Conservation (phyloP, 805 yeast genomes). For the Wickerhamiella alocasiicola region DNA sequence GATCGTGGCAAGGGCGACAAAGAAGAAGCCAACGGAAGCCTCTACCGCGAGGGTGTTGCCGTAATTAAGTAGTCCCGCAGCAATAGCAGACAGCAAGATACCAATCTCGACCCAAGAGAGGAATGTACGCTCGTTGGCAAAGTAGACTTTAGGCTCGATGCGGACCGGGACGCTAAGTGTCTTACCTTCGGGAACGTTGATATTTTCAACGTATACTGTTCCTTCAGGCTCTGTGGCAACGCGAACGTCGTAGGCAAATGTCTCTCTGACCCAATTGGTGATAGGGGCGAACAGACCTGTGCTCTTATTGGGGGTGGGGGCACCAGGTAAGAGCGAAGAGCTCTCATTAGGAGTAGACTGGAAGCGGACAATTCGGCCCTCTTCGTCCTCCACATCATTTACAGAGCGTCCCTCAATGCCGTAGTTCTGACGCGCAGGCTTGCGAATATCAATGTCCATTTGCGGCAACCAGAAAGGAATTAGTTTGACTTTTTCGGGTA, state of each 20-base stretch:
- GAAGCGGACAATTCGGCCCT: conserved; percentile 15
- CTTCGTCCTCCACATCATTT: conserved; percentile 8
- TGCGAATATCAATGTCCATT: conserved; percentile 89
- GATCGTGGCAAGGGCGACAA: conserved; percentile 65
- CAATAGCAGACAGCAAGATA: conserved; percentile 76
- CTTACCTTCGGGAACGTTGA: conserved; percentile 78
- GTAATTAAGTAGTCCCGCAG: conserved; percentile 72
- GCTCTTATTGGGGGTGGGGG: conserved; percentile 1
- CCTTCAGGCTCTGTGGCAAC: conserved; percentile 49
- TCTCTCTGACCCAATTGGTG: conserved; percentile 6
- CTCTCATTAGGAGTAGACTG: conserved; percentile 14
- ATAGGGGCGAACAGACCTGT: not conserved
- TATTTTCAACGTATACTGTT: conserved; percentile 43
- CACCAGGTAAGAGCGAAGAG: conserved; percentile 17
- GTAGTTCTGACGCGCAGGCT: conserved; percentile 55
- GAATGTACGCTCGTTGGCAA: conserved; percentile 93
- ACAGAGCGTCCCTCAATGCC: conserved; percentile 45
- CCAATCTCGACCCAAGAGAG: conserved; percentile 89
- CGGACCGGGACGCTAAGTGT: conserved; percentile 85
- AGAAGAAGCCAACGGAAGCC: conserved; percentile 76
- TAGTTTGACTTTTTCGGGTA: conserved; percentile 69
- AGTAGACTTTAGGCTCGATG: conserved; percentile 97
- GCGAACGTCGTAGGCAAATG: conserved; percentile 20
- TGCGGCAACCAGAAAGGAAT: conserved; percentile 98
- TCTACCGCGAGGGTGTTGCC: conserved; percentile 65